Conservation (phyloP, 164 flowering plant genomes). For the Vitis cinerea region DNA sequence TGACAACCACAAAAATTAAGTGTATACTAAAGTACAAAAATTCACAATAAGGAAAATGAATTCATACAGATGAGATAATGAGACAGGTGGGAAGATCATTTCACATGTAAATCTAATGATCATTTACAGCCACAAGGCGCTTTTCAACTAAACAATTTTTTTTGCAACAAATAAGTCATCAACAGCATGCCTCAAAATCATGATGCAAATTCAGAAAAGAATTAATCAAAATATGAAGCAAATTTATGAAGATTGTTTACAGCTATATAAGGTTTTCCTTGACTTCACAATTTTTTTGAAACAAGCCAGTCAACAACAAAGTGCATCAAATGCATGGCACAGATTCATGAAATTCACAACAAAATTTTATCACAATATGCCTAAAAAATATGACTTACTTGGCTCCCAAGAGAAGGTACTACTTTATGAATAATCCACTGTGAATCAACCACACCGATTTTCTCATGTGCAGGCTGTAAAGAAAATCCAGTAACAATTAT, state of each 20-base stretch:
- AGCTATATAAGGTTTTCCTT: no score
- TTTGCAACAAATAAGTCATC: no score
- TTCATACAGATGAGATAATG: not conserved
- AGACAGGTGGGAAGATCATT: no score
- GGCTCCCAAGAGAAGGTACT: constrained; percentile 88
- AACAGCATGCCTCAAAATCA: no score
- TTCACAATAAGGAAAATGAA: not conserved
- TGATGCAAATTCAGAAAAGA: no score
- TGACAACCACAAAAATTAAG: not conserved
- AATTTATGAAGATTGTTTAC: no score
- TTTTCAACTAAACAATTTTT: no score
- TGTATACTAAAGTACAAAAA: not conserved
- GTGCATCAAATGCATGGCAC: not conserved
- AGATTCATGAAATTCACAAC: not conserved
- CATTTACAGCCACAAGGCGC: no score
- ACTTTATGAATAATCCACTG: constrained; percentile 97
- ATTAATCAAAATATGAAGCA: no score
- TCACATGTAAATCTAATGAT: no score
- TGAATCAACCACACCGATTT: constrained; percentile 97
- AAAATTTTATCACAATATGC: not conserved
- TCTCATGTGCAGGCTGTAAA: constrained; percentile 92
- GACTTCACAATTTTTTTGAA: no score
- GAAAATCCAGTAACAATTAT: constrained; percentile 3
- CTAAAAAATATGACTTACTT: constrained; percentile 44
- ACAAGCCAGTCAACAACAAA: no score